These are phyloP conservation scores for Spergularia marina DNA, from an alignment of 148 eudicot species.

Conservation along the genomic window DNA sequence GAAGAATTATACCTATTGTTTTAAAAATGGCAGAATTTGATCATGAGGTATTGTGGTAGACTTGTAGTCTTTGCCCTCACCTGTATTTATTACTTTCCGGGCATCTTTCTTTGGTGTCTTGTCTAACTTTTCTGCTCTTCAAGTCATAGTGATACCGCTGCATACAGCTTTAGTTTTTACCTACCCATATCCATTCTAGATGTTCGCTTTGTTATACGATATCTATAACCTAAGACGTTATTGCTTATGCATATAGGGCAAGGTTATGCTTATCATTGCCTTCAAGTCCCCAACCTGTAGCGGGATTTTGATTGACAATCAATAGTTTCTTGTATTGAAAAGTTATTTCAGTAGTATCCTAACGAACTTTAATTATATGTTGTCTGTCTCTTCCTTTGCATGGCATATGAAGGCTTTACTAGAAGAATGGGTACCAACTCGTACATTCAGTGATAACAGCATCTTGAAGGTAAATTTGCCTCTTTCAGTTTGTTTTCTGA, in stretches of 20 bases:
- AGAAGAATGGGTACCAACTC: constrained; percentile 96
- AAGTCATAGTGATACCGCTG: not conserved
- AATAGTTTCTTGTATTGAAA: not conserved
- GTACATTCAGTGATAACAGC: constrained; percentile 62
- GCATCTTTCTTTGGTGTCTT: not conserved
- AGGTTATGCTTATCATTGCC: not conserved
- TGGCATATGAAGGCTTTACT: constrained; percentile 68
- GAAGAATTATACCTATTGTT: constrained; percentile 78
- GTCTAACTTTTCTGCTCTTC: not conserved
- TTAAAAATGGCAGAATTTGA: constrained; percentile 96
- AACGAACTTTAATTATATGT: not conserved
- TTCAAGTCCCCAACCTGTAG: not conserved
- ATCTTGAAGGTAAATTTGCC: constrained; percentile 48
- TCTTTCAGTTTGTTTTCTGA: not conserved
- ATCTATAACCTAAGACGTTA: not conserved
- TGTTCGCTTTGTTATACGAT: not conserved
- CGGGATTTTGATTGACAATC: not conserved
- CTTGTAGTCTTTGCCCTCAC: constrained; percentile 13
- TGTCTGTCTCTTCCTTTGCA: constrained; percentile 3
- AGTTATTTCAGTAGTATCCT: constrained; percentile 5
- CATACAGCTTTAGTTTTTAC: not conserved
- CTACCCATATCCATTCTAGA: not conserved
- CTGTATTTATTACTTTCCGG: not conserved
- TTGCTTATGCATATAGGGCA: not conserved
- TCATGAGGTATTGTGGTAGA: constrained; percentile 62